Evolutionary conservation across 306 rosid species (phyloP).

Genomic region (Gillenia trifoliata): DNA sequence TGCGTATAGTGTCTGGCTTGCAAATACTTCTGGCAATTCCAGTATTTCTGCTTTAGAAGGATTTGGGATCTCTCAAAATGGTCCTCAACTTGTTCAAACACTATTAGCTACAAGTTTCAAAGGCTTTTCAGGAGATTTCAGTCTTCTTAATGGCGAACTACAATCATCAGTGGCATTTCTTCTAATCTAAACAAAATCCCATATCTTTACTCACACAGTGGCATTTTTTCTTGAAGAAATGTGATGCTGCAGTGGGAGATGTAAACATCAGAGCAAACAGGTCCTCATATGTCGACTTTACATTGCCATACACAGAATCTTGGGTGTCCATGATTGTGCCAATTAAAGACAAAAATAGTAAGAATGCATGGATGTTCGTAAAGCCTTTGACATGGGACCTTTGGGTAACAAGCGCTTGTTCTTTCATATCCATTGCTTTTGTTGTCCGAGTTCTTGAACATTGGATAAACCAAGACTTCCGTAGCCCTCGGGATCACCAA

Average conservation of each 20-base stretch:
- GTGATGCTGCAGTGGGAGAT: constrained; percentile 39
- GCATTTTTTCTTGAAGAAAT: constrained; percentile 9
- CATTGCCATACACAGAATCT: constrained; percentile 54
- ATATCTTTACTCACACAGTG: neutral
- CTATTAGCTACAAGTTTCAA: constrained; percentile 6
- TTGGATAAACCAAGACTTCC: constrained; percentile 40
- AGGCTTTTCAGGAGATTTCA: constrained; percentile 17
- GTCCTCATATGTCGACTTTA: constrained; percentile 44
- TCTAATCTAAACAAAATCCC: neutral
- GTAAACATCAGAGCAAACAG: constrained; percentile 36
- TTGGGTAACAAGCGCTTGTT: constrained; percentile 43
- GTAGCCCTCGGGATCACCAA: constrained; percentile 20
- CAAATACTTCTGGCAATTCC: constrained; percentile 14
- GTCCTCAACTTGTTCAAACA: constrained; percentile 26
- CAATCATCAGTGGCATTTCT: constrained; percentile 16
- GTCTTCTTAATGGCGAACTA: constrained; percentile 16
- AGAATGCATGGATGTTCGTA: constrained; percentile 52
- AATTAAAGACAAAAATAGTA: constrained; percentile 16
- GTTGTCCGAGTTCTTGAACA: constrained; percentile 64
- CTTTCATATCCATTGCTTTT: constrained; percentile 46
- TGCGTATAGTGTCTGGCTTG: no score
- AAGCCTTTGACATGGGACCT: constrained; percentile 50
- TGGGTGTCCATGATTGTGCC: constrained; percentile 58
- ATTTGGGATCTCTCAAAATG: constrained; percentile 29
- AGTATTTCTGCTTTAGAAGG: constrained; percentile 25